These are phyloP conservation scores for Tuber brumale DNA, from an alignment of 495 filamentous ascomycete species.

Conservation along the genomic window DNA sequence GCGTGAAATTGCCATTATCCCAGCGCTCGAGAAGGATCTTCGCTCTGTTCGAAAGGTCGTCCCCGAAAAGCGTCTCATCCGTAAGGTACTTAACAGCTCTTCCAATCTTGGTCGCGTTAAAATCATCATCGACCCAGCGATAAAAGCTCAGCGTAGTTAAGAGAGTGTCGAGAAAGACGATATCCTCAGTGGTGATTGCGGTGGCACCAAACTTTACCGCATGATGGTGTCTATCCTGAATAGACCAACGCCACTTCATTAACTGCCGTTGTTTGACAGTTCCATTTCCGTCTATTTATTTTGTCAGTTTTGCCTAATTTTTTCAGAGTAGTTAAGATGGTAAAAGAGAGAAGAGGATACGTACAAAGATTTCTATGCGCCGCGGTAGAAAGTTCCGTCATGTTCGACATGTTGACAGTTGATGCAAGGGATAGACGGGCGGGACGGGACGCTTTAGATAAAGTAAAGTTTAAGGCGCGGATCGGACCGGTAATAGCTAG, in stretches of 20 bases:
- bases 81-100: not conserved
- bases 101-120: not conserved
- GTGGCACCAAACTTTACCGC: not conserved
- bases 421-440: not conserved
- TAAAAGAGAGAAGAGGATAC: not conserved
- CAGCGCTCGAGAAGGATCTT: conserved; percentile 13
- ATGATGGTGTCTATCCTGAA: not conserved
- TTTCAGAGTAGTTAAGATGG: not conserved
- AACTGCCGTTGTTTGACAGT: not conserved
- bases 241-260: not conserved
- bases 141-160: not conserved
- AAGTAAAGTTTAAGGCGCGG: not conserved
- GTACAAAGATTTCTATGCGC: not conserved
- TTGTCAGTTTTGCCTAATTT: not conserved
- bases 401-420: not conserved
- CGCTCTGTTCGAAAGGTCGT: not conserved
- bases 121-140: not conserved
- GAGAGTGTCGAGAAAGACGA: not conserved
- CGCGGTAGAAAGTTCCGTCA: not conserved
- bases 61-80: not conserved
- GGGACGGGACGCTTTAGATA: not conserved
- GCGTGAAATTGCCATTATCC: conserved; percentile 13
- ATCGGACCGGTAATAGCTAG: not conserved
- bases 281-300: not conserved
- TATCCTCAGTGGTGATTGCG: not conserved